Evolutionary conservation across 768 basidiomycete genomes (phyloP), one percentile per base, ranked within the genome.

Genomic region (Cystoderma amianthinum): DNA sequence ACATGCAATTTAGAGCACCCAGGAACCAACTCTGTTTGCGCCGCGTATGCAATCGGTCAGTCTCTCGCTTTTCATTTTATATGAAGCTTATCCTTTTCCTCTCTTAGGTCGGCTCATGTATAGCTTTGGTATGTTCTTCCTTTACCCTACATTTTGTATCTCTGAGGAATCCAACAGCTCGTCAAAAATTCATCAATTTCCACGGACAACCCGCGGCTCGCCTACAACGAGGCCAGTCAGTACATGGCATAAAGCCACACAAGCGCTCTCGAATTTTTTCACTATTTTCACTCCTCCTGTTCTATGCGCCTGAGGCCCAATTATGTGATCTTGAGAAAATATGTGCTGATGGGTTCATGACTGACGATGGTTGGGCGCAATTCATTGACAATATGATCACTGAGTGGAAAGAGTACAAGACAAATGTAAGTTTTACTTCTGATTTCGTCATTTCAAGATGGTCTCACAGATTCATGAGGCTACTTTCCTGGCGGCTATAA

Each of bases 351-450:
- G 49, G 56, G 0, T 58, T 71, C 13, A 62, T 69, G 38, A 63
- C 64, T 42, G 53, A 56, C 19, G 52, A 55, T 11, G 55, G 57
- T 6, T 81, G 78, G 76, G 55, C 59, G 3, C 54, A 57, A 13
- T 71, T 74, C 28, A 60, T 78, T 35, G 41, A 42, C 10, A 68
- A 68, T 20, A 50, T 79, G 20, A 67, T 62, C 19, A 60, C 61
- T 4, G 71, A 82, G 45, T 72, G 76, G 64, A 60, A 71, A 45
- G 71, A 72, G 41, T 68, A 73, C 33, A 72, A 68, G 36, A 68
- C 77, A 18, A 68, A 73, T 42, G 80, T 81, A 43, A 39, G 73
- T 7, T 7, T 7, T 7, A 7, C 25, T n/a, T 28, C 25, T 28
- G n/a, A n/a, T n/a, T n/a, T 7, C n/a, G n/a, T 28, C n/a, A 7